Percentiles rank a stretch among this genome's conserved stretches.
These are phyloP conservation scores for Limnanthes douglasii DNA, from an alignment of 345 rosid genomes.

Conservation along the genomic window DNA sequence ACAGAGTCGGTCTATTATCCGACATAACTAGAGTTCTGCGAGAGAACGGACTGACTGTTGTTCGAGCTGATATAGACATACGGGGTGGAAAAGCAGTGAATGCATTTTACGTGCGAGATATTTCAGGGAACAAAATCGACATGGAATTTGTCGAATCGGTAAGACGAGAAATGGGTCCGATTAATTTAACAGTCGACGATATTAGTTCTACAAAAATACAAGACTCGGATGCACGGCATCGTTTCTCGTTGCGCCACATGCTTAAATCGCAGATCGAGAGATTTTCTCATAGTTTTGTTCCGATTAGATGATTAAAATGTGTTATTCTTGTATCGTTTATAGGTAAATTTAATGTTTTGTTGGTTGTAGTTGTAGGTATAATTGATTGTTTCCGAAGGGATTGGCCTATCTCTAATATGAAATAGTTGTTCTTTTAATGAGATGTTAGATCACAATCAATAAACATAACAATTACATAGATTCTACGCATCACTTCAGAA, in stretches of 20 bases:
- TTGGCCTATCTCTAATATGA: constrained; percentile 5
- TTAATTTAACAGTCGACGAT: constrained; percentile 27
- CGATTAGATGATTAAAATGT: constrained; percentile 14
- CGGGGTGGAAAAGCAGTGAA: constrained; percentile 39
- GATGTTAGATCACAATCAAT: no score
- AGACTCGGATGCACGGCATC: constrained; percentile 3
- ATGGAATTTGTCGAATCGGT: constrained; percentile 44
- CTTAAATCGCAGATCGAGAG: constrained; percentile 32
- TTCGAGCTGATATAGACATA: constrained; percentile 55
- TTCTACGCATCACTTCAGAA: no score
- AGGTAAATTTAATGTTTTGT: neutral
- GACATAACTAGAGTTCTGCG: constrained; percentile 54
- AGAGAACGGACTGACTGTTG: constrained; percentile 52
- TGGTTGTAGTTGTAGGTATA: neutral
- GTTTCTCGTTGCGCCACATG: constrained; percentile 32
- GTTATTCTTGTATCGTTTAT: constrained; percentile 3
- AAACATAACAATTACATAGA: no score
- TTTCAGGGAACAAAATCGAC: constrained; percentile 38
- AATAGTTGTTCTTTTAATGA: constrained; percentile 1
- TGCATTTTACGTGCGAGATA: constrained; percentile 39
- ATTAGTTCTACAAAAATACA: neutral
- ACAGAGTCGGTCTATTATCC: constrained; percentile 44
- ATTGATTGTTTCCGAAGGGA: constrained; percentile 4
- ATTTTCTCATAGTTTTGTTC: constrained; percentile 30
- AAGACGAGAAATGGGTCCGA: constrained; percentile 49